Evolutionary conservation across 2,329 filamentous ascomycete species (phyloP), one percentile per base, ranked within the genome.

Genomic region (Stylonectria norvegica): DNA sequence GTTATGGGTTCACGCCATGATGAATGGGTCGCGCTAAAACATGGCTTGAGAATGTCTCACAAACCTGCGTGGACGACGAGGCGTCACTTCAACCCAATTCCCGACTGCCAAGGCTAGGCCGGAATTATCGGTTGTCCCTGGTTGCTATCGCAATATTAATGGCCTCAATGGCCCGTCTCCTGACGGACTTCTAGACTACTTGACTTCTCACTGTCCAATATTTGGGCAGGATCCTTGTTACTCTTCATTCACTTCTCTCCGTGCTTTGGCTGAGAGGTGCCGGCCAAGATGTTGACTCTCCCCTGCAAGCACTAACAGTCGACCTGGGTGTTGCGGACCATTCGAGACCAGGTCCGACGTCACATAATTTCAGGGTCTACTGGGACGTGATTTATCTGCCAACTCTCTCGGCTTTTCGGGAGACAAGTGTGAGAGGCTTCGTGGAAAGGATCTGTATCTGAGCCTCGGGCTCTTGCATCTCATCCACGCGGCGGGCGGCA

Each of bases 41-140:
- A 43, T 50, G 53, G 48, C 48, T 57, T 45, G 51, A 30, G 42
- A 36, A 22, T 47, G 53, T 56, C 53, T 56, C 46, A 56, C 51
- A 47, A n/a, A 38, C 32, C 36, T 49, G 27, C 18, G 31, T 38
- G 43, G 42, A n/a, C n/a, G n/a, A n/a, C n/a, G n/a, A n/a, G n/a
- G 9, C 39, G 30, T 49, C 30, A 42, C 42, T 38, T 30, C 34
- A 12, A 48, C 36, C 38, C 45, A 48, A 51, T 53, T 55, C 48
- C 52, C 53, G 53, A 52, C 53, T 25, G 38, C 37, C 43, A 38
- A 44, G 45, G 38, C 47, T 53, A 46, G 39, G 45, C 43, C 45
- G 46, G 30, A 39, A 29, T 23, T 34, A 34, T 12, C 4, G 40
- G 29, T 41, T 37, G 35, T 33, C 30, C 20, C 40, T 34, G 37